phyloP scores from a whole-genome alignment of 192 early-diverging fungal species.

The Coemansia sp. region DNA sequence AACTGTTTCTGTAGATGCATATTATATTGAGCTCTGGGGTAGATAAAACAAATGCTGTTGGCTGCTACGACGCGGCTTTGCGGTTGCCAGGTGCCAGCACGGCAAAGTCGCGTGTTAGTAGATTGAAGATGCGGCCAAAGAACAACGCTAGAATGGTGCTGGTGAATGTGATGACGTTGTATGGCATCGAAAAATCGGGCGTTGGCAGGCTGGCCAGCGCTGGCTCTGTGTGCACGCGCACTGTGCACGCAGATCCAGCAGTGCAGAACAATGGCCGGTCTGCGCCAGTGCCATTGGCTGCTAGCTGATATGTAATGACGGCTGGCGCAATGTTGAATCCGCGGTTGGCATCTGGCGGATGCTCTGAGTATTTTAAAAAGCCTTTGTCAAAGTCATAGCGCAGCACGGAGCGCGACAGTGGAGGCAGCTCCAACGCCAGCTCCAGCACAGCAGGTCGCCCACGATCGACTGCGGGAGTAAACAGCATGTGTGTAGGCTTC shows the following conservation, averaged over 20 bases:
- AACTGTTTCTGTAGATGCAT: background rate
- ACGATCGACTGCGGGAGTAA: slow-evolving; percentile 75
- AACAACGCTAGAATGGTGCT: slow-evolving; percentile 93
- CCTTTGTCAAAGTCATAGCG: slow-evolving; percentile 85
- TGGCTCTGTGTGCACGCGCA: slow-evolving; percentile 76
- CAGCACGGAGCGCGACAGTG: slow-evolving; percentile 65
- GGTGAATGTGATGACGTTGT: slow-evolving; percentile 97
- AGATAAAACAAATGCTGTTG: background rate
- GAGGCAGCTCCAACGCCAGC: slow-evolving; percentile 63
- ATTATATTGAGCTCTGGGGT: background rate
- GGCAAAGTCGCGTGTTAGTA: slow-evolving; percentile 68
- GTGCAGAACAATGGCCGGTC: slow-evolving; percentile 20
- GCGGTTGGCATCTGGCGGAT: slow-evolving; percentile 93
- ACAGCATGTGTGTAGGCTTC: slow-evolving; percentile 33
- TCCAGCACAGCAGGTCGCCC: slow-evolving; percentile 80
- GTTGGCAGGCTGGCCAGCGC: slow-evolving; percentile 89
- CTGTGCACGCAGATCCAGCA: slow-evolving; percentile 20
- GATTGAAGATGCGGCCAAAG: slow-evolving; percentile 93
- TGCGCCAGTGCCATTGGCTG: slow-evolving; percentile 15
- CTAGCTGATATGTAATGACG: slow-evolving; percentile 50
- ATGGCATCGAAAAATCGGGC: slow-evolving; percentile 98
- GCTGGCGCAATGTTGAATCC: slow-evolving; percentile 89
- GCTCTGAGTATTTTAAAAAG: slow-evolving; percentile 93
- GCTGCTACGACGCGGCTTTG: no score
- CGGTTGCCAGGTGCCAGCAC: slow-evolving; percentile 18